Conservation (phyloP, 2,329 filamentous ascomycete species). For the Exserohilum turcica region DNA sequence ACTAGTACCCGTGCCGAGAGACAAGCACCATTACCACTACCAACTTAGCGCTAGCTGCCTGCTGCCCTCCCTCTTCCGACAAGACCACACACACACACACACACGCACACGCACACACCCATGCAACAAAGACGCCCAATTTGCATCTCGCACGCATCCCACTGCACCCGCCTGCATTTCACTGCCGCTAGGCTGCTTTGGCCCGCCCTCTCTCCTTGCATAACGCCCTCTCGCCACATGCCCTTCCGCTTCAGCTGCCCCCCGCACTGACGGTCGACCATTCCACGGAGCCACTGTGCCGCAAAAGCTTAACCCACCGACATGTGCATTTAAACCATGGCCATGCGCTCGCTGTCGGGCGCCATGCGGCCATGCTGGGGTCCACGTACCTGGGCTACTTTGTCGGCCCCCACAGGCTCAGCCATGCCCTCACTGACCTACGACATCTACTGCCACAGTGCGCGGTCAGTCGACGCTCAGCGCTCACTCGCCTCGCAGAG, state of each 20-base stretch:
- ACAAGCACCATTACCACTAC: no score
- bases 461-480: background rate
- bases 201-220: background rate
- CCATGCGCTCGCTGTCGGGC: background rate
- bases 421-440: background rate
- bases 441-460: background rate
- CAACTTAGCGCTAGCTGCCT: conserved; percentile 14
- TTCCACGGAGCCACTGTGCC: background rate
- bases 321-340: background rate
- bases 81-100: background rate
- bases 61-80: conserved; percentile 6
- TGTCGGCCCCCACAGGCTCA: background rate
- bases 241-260: background rate
- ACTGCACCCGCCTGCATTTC: background rate
- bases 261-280: background rate
- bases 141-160: background rate
- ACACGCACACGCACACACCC: no score
- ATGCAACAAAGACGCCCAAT: no score
- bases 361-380: background rate
- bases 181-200: background rate
- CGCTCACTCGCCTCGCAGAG: background rate
- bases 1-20: conserved; percentile 25
- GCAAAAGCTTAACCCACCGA: background rate
- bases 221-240: conserved; percentile 1
- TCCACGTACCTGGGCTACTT: background rate